A percentile compares a stretch with the other conserved stretches of the same genome.
Conservation (phyloP, 2,329 filamentous ascomycete species). For the Dactylella cylindrospora region DNA sequence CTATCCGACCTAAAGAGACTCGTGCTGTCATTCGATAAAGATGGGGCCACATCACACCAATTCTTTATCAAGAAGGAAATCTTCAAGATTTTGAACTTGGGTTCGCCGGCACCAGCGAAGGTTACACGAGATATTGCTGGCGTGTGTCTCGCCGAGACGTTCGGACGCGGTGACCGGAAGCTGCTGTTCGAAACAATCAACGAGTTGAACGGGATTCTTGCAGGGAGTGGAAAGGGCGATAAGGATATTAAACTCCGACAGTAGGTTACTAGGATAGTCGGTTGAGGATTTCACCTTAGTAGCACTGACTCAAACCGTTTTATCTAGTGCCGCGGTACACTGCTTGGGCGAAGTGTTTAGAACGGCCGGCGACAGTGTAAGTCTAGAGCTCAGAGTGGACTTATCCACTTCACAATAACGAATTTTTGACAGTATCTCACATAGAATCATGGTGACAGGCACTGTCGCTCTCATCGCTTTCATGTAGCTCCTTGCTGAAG, state of each 20-base stretch:
- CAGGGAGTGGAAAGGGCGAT: slow-evolving; percentile 72
- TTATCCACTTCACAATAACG: slow-evolving; percentile 28
- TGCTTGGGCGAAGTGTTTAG: slow-evolving; percentile 88
- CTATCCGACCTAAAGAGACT: slow-evolving; percentile 79
- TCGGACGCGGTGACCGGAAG: slow-evolving; percentile 83
- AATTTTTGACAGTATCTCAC: slow-evolving; percentile 43
- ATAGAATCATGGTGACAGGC: slow-evolving; percentile 45
- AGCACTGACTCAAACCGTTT: slow-evolving; percentile 2
- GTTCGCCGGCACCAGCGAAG: slow-evolving; percentile 77
- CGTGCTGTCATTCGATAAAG: slow-evolving; percentile 70
- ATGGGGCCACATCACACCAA: slow-evolving; percentile 85
- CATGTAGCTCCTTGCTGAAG: slow-evolving; percentile 72
- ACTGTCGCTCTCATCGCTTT: slow-evolving; percentile 68
- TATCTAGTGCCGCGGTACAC: slow-evolving; percentile 67
- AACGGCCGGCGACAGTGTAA: slow-evolving; percentile 79
- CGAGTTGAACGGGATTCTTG: slow-evolving; percentile 73
- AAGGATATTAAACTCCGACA: slow-evolving; percentile 78
- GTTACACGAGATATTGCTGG: slow-evolving; percentile 89
- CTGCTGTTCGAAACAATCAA: slow-evolving; percentile 93
- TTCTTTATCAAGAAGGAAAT: slow-evolving; percentile 90
- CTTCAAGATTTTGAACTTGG: slow-evolving; percentile 84
- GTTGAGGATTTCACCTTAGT: neutral
- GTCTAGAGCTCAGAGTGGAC: slow-evolving; percentile 14
- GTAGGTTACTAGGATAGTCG: slow-evolving; percentile 33
- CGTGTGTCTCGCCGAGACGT: slow-evolving; percentile 77